These are phyloP conservation scores for Geoglossum cookeanum DNA, from an alignment of 2,329 filamentous ascomycete species.

Conservation along the genomic window DNA sequence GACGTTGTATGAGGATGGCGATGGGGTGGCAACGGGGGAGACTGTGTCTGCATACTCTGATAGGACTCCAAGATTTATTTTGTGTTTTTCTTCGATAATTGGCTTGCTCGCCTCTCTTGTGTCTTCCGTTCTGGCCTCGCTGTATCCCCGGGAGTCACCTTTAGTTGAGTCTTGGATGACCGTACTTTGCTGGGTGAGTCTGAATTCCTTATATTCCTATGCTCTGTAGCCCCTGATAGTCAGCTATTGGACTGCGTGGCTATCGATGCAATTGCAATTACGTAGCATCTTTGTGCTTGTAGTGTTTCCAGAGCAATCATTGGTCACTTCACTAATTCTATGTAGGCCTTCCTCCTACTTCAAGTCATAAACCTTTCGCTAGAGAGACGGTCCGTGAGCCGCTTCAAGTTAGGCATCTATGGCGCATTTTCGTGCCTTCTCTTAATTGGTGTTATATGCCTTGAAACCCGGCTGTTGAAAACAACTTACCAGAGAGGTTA, in stretches of 20 bases:
- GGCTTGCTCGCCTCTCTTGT: constrained; percentile 5
- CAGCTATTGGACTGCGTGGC: background rate
- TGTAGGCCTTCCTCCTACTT: background rate
- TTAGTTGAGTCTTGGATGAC: background rate
- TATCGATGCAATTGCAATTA: background rate
- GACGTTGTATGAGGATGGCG: constrained; percentile 10
- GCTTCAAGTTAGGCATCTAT: constrained; percentile 4
- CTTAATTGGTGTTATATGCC: background rate
- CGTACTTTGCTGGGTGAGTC: constrained; percentile 2
- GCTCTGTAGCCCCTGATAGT: background rate
- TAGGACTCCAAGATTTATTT: constrained; percentile 5
- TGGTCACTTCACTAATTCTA: background rate
- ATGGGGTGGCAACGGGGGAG: constrained; percentile 11
- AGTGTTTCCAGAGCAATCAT: background rate
- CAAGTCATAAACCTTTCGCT: constrained; percentile 2
- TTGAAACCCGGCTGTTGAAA: constrained; percentile 1
- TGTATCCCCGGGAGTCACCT: background rate
- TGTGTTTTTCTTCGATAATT: constrained; percentile 4
- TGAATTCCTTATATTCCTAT: background rate
- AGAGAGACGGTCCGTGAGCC: constrained; percentile 1
- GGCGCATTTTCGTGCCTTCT: constrained; percentile 1
- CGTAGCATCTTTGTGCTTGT: background rate
- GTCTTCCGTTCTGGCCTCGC: background rate
- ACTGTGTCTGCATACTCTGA: constrained; percentile 7
- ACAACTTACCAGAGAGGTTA: background rate